Evolutionary conservation across 2,329 filamentous ascomycete genomes (phyloP), one percentile per base, ranked within the genome.

Genomic region (Calonectria pseudoturangicola): DNA sequence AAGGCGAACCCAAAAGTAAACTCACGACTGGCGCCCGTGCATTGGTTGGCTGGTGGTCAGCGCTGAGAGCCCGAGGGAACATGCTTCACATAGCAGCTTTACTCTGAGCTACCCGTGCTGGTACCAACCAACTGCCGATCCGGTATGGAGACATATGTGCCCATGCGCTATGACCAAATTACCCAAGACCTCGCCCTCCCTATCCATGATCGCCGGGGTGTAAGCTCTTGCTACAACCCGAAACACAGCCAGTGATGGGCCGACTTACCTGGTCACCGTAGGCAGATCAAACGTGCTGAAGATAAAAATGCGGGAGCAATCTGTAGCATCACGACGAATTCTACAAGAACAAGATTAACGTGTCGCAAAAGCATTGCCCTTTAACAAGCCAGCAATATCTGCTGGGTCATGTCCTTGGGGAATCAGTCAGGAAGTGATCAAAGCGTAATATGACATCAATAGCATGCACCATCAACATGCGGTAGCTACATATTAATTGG

Each of bases 151-250:
- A 36, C 54, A 39, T 54, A 33, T 25, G 54, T 58, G 30, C 54
- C 54, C 54, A 58, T 39, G 54, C 30, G 54, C 54, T 39, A 58
- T 58, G 54, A 39, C 33, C 36, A 58, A 58, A 58, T 39, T 39
- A 15, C 36, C 54, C n/a, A 58, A 58, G 36, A 58, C 30, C 54
- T 39, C 54, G 16, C 54, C 54, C 54, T 25, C 30, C 54, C 30
- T 58, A 58, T 58, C 54, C 54, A 58, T 58, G 54, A 58, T 58
- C 54, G 33, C 54, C 54, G 39, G 30, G 54, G 54, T 58, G 36
- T n/a, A 21, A 58, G 54, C 54, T 58, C n/a, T 58, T 58, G 30
- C 33, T 16, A 58, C 21, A 39, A 58, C 33, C 54, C 54, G 33
- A 58, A 58, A 58, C 54, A 36, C 54, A 33, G 54, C n/a, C n/a